These are phyloP conservation scores for Achaetomiella virescens DNA, from an alignment of 495 filamentous ascomycete species.

Conservation along the genomic window DNA sequence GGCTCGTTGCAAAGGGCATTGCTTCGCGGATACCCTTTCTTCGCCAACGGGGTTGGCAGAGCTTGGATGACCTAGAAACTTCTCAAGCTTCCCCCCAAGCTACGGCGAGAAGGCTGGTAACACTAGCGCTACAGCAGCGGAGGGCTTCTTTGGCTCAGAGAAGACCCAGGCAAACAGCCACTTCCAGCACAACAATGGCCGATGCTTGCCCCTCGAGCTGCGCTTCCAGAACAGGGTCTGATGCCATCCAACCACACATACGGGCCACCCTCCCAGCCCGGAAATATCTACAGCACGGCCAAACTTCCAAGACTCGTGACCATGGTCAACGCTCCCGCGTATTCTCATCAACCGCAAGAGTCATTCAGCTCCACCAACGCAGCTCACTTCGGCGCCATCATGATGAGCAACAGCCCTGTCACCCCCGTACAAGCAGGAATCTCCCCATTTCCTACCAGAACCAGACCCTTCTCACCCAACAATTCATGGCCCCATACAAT, in stretches of 20 bases:
- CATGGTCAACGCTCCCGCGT: conserved; percentile 1
- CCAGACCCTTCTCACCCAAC: conserved; percentile 33
- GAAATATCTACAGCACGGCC: not conserved
- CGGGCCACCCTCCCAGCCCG: not conserved
- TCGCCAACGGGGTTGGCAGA: conserved; percentile 17
- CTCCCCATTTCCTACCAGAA: conserved; percentile 31
- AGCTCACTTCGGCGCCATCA: conserved; percentile 25
- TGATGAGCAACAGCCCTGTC: conserved; percentile 17
- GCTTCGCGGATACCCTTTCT: conserved; percentile 13
- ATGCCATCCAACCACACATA: not conserved
- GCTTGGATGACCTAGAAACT: conserved; percentile 14
- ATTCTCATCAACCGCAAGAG: conserved; percentile 17
- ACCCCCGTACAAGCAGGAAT: conserved; percentile 22
- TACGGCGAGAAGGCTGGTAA: conserved; percentile 28
- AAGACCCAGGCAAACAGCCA: conserved; percentile 18
- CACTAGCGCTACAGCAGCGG: not conserved
- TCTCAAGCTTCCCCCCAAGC: conserved; percentile 22
- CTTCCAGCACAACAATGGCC: not conserved
- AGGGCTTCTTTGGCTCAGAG: conserved; percentile 26
- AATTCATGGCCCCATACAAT: conserved; percentile 31
- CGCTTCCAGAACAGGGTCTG: not conserved
- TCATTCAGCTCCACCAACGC: conserved; percentile 31
- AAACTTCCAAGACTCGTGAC: conserved; percentile 1
- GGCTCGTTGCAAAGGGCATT: not conserved
- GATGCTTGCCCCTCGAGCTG: not conserved